Percentiles rank a stretch among this genome's conserved stretches.
Evolutionary conservation across 257 asterid species (phyloP).

Genomic region (Przewalskia tangutica): DNA sequence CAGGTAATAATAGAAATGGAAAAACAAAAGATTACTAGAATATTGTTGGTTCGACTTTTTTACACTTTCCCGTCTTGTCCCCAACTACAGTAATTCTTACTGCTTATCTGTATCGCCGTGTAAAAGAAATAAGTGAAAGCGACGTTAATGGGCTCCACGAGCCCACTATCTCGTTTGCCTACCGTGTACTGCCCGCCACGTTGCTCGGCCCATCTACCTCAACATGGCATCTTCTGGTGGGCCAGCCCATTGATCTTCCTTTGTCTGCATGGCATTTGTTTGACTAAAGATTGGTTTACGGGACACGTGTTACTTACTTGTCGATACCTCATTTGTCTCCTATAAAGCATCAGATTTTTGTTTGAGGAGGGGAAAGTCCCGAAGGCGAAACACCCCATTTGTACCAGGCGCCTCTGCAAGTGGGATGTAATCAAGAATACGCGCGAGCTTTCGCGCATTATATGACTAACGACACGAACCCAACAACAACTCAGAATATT

Average conservation of each 20-base stretch:
- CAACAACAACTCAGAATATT: no score
- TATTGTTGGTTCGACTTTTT: no score
- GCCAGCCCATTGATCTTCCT: slow-evolving; percentile 24
- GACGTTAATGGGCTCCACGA: slow-evolving; percentile 17
- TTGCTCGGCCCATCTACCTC: slow-evolving; percentile 22
- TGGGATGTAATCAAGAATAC: no score
- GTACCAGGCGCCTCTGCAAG: no score
- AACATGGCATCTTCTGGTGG: slow-evolving; percentile 8
- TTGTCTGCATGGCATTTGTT: slow-evolving; percentile 27
- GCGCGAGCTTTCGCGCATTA: no score
- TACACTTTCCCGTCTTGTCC: background rate
- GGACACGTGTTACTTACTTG: slow-evolving; percentile 31
- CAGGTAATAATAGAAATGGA: no score
- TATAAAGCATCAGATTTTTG: no score
- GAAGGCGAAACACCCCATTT: no score
- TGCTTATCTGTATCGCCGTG: slow-evolving; percentile 31
- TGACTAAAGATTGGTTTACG: slow-evolving; percentile 16
- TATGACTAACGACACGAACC: no score
- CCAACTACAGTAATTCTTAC: slow-evolving; percentile 9
- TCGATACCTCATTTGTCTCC: background rate
- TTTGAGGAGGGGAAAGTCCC: no score
- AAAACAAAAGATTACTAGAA: no score
- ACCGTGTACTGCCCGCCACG: slow-evolving; percentile 39
- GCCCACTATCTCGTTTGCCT: background rate
- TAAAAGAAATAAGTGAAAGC: slow-evolving; percentile 11